Base-by-base conservation (phyloP, 2,329 filamentous ascomycete genomes). In the Epicoccum nigrum region DNA sequence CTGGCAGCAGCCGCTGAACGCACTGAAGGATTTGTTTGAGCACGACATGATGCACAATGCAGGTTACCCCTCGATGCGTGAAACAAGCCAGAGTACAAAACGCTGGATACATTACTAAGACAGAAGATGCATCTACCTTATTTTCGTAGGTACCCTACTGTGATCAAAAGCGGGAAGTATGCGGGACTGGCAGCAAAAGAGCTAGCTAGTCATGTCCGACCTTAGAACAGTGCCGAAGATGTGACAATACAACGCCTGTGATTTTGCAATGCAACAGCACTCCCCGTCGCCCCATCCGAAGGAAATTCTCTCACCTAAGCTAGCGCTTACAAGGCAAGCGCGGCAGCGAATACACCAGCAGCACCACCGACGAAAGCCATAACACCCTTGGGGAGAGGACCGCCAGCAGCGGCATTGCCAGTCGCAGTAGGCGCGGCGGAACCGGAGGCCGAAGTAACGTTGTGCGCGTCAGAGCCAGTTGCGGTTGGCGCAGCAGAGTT, bases 361-460 rank as follows among this genome's bases (percentile, higher is more conserved):
- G 59, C 65, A 52, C 62, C 61, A 27, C 59, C 64, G 9, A 65
- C 41, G 19, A 66, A 40, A n/a, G 51, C 58, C 38, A 67, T 51
- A 13, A 49, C 56, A 30, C 59, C 52, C 13, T 53, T 64, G 7
- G 63, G 56, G 0, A 67, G 28, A 42, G 63, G 51, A 16, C 32
- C 51, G 15, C 58, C 48, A 50, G 63, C 46, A 15, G 60, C 33
- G 17, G 58, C 63, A 17, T 49, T 57, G 21, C 54, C 63, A 17
- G 51, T 57, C 19, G 55, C 61, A 4, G 55, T 34, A 16, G 55
- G 13, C 23, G 52, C 45, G n/a, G 47, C 53, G 13, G 48, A 56
- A 7, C 51, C 48, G 30, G 59, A 60, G 21, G 44, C 39, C 1
- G 55, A 49, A 17, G 48, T 17, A 16, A 48, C 17, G 46, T 39